Evolutionary conservation across 1,139 yeast genomes (phyloP), one percentile per base, ranked within the genome.

Genomic region (Nakaseomyces kungkrabaensis): DNA sequence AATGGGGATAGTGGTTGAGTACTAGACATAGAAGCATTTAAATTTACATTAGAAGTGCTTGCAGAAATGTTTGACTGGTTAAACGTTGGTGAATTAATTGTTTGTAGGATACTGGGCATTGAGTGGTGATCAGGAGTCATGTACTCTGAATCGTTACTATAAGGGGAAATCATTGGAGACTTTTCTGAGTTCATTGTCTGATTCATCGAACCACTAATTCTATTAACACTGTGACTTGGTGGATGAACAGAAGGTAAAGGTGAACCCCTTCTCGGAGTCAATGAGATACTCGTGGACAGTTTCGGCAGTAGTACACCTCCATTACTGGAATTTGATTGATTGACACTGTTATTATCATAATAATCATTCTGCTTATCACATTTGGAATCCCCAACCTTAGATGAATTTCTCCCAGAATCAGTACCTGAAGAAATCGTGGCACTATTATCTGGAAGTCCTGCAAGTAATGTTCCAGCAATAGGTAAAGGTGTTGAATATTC

Each of bases 1-100:
- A 89, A 68, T 0, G 97, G 97, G 0, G 96, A 87, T 31, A 87
- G 68, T 3, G 95, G 96, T 1, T 86, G 82, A 29, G 36, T 43
- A 53, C 78, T 77, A 5, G 44, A 41, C 24, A 41, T 13, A 7
- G 44, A 41, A 5, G 24, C 34, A 13, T 17, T 27, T 17, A 41
- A 29, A 41, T 41, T 41, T 1, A 41, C 44, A 41, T 41, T 27
- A 1, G 44, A 41, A 11, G 33, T 41, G 6, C 34, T 41, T 7
- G 11, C 44, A 8, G 44, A 41, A n/a, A 41, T 27, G n/a, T 41
- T 41, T n/a, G 44, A 27, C 5, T 41, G 44, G 25, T 41, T 41
- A 17, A 41, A 41, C 5, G 44, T 41, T 4, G 44, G 44, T 27
- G 44, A 41, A 29, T 41, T 41, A 4, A 41, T 41, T 4, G 44